Evolutionary conservation across 805 yeast genomes (phyloP).

Genomic region (Saccharomycopsis fodiens): DNA sequence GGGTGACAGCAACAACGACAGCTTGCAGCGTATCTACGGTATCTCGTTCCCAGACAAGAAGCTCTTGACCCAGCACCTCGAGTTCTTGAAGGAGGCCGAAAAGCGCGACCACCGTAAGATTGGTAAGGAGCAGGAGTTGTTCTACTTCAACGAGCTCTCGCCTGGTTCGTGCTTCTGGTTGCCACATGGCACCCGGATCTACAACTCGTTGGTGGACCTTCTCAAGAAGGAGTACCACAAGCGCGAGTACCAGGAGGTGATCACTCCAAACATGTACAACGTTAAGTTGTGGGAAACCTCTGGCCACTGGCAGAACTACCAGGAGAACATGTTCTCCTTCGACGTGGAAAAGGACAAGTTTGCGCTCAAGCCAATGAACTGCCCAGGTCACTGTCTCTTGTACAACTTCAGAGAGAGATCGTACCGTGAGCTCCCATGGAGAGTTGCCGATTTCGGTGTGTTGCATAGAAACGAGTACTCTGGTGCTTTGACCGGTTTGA

Average conservation of each 20-base stretch:
- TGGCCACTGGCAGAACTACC: conserved; percentile 97
- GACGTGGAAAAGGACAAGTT: conserved; percentile 94
- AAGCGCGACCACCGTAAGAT: conserved; percentile 93
- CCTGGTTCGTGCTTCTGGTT: conserved; percentile 99
- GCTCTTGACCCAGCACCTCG: conserved; percentile 87
- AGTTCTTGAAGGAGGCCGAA: conserved; percentile 93
- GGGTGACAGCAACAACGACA: conserved; percentile 89
- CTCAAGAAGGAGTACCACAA: conserved; percentile 78
- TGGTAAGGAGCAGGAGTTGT: conserved; percentile 94
- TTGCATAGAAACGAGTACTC: conserved; percentile 94
- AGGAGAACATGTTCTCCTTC: conserved; percentile 94
- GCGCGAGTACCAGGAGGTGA: conserved; percentile 97
- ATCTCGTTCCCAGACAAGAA: conserved; percentile 98
- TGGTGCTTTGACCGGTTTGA: conserved; percentile 90
- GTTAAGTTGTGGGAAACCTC: conserved; percentile 97
- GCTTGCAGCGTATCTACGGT: conserved; percentile 96
- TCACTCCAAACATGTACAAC: conserved; percentile 98
- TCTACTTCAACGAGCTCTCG: conserved; percentile 90
- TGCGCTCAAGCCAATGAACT: conserved; percentile 93
- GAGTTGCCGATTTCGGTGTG: conserved; percentile 97
- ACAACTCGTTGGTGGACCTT: conserved; percentile 76
- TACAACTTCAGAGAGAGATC: conserved; percentile 91
- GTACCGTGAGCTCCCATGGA: conserved; percentile 95
- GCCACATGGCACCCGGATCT: conserved; percentile 98
- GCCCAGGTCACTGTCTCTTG: conserved; percentile 90